Conservation (phyloP, 176 grass and related monocot species). For the Zizania latifolia region DNA sequence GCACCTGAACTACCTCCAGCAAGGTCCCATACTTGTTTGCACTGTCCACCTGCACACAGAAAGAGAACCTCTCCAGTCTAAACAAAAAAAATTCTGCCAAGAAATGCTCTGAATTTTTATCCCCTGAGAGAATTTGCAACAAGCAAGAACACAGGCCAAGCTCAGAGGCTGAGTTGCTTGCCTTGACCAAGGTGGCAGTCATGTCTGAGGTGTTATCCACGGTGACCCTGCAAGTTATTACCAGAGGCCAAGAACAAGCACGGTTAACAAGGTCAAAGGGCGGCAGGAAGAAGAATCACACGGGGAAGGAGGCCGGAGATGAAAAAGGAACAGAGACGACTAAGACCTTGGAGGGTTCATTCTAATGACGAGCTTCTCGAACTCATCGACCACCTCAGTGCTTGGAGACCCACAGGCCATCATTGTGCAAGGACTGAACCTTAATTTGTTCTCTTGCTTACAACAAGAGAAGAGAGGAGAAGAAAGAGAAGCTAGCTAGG, state of each 20-base stretch:
- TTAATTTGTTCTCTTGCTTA: background rate
- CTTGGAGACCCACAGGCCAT: conserved; percentile 66
- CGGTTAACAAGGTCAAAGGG: conserved; percentile 12
- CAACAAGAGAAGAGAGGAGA: conserved; percentile 6
- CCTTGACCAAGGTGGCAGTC: conserved; percentile 86
- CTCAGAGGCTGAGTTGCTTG: conserved; percentile 5
- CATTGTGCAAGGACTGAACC: conserved; percentile 31
- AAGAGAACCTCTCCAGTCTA: background rate
- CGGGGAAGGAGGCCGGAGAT: background rate
- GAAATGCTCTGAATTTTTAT: background rate
- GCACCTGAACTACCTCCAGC: conserved; percentile 89
- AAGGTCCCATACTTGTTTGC: conserved; percentile 90
- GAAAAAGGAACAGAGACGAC: background rate
- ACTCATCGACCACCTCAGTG: conserved; percentile 75
- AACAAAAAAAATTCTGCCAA: background rate
- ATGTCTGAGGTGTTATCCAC: conserved; percentile 80
- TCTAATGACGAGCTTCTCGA: conserved; percentile 85
- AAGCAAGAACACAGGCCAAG: conserved; percentile 11
- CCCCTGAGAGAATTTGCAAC: conserved; percentile 19
- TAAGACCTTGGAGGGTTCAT: conserved; percentile 92
- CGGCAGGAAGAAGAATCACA: conserved; percentile 4
- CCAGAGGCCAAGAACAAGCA: conserved; percentile 23
- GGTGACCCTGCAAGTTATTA: conserved; percentile 51
- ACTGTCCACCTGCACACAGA: conserved; percentile 78
- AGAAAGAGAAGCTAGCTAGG: background rate